Conservation (phyloP, 2,329 filamentous ascomycete species). For the Aspergillus fijiensis region DNA sequence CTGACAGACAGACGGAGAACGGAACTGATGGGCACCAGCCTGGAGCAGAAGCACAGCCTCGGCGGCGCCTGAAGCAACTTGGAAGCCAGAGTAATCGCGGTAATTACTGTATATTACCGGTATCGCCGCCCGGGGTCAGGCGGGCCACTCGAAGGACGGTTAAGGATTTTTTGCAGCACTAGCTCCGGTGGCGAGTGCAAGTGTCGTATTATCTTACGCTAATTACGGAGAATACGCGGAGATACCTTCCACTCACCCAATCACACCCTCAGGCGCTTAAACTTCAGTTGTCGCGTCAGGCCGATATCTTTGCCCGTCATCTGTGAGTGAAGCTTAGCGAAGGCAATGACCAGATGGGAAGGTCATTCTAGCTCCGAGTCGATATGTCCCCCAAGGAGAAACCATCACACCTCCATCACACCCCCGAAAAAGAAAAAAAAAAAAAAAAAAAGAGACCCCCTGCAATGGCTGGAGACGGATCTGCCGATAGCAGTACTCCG, state of each 20-base stretch:
- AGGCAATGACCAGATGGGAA: not conserved
- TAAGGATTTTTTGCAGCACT: not conserved
- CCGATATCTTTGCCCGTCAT: not conserved
- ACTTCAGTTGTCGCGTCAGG: not conserved
- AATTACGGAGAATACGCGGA: not conserved
- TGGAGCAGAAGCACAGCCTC: not conserved
- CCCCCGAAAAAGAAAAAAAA: not conserved
- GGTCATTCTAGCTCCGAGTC: not conserved
- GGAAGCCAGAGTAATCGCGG: not conserved
- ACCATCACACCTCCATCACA: too few relatives aligned
- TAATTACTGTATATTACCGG: not conserved
- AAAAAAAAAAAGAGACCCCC: not conserved
- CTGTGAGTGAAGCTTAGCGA: not conserved
- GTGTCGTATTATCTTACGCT: not conserved
- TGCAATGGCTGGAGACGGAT: not conserved
- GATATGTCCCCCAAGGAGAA: too few relatives aligned
- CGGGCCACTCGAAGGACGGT: not conserved
- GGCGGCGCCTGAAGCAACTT: not conserved
- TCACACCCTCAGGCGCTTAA: constrained; percentile 1
- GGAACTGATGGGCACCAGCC: too few relatives aligned
- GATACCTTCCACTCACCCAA: not conserved
- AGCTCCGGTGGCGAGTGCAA: not conserved
- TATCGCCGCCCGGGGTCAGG: not conserved
- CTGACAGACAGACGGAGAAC: not conserved
- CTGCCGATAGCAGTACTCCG: too few relatives aligned